Evolutionary conservation across 2,329 filamentous ascomycete genomes (phyloP).

Genomic region (Fusarium subtropicale): DNA sequence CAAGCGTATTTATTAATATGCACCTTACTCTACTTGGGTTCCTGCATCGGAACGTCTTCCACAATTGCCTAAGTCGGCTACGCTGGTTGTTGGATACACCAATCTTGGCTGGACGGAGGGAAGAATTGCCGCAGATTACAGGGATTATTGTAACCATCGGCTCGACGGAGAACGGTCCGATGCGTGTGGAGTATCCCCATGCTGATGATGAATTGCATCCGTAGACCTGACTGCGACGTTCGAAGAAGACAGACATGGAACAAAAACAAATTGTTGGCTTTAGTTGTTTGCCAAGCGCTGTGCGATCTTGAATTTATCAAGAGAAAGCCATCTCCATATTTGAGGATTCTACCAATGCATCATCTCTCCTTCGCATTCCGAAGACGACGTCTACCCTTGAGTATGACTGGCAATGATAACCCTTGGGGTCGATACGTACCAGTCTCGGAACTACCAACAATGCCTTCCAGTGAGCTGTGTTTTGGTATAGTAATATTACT

Average conservation of each 20-base stretch:
- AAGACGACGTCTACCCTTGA: too few relatives aligned
- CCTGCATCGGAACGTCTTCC: neutral
- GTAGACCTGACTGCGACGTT: neutral
- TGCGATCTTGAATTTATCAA: too few relatives aligned
- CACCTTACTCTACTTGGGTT: neutral
- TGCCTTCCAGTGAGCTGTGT: too few relatives aligned
- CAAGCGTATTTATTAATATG: neutral
- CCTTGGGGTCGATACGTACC: too few relatives aligned
- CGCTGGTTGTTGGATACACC: neutral
- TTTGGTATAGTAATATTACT: fast-evolving
- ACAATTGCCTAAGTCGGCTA: neutral
- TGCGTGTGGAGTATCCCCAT: neutral
- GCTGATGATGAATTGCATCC: neutral
- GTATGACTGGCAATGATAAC: too few relatives aligned
- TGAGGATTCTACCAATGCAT: too few relatives aligned
- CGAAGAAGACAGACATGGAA: neutral
- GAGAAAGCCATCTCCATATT: too few relatives aligned
- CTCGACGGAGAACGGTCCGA: neutral
- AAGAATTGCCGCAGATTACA: neutral
- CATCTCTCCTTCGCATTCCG: too few relatives aligned
- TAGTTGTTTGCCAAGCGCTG: too few relatives aligned
- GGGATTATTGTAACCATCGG: neutral
- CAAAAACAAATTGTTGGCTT: too few relatives aligned
- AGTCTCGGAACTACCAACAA: too few relatives aligned
- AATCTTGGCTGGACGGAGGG: neutral